Evolutionary conservation across 2,329 filamentous ascomycete species (phyloP), one percentile per base, ranked within the genome.

Genomic region (Trichophyton mentagrophytes): DNA sequence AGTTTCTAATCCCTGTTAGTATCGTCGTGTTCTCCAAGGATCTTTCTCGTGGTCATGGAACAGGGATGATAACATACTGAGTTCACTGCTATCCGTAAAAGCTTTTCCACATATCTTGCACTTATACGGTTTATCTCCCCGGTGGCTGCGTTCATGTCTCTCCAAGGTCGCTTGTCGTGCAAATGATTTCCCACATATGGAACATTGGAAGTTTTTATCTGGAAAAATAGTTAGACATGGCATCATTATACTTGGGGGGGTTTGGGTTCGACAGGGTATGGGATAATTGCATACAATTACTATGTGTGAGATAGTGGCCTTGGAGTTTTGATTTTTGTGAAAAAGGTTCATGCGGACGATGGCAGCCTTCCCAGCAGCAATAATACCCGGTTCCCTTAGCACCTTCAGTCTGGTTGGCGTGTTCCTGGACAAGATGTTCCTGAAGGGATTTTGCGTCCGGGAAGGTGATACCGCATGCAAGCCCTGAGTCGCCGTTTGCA

Each of bases 301-400:
- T 76, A 62, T 76, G 74, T 9, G 74, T 76, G 30, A 76, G 62
- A 59, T 75, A 76, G 62, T 76, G 74, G 2, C 74, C 74, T 58
- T 76, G 74, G 7, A 76, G 68, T 60, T 76, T 76, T 2, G 74
- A 76, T 63, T 76, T 76, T 60, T 76, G 74, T 15, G 74, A 76
- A 60, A 76, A 76, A 1, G 74, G 74, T 57, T 76, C 74, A 60
- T 74, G 65, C 1, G 73, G 74, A 1, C 74, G 72, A 61, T 73
- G 70, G 17, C 74, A 76, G 5, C 73, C 73, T 61, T 74, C 69
- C 74, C 74, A 76, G 60, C 73, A 71, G 60, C 74, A 76, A 57
- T 76, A 76, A 65, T 76, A 76, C 1, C 74, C 74, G n/a, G 69
- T 70, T 0, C 74, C 73, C 64, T 71, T 73, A 15, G 66, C 66